Evolutionary conservation across 306 rosid species (phyloP).

Genomic region (Prinsepia uniflora): DNA sequence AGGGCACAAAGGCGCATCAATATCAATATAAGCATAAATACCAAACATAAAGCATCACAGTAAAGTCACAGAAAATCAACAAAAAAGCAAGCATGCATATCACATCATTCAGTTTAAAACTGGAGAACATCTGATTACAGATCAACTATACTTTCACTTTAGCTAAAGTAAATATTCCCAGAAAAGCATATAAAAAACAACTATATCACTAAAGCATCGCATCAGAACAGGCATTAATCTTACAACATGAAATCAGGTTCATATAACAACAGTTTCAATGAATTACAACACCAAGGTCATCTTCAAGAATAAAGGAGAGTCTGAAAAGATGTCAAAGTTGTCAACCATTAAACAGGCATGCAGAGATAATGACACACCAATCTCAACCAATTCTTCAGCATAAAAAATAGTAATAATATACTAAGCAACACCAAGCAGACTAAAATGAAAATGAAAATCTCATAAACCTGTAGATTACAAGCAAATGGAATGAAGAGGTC

Average conservation of each 20-base stretch:
- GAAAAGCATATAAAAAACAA: not conserved
- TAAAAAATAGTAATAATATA: not conserved
- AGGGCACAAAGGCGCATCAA: conserved; percentile 12
- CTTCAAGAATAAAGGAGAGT: not conserved
- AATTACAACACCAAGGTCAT: not conserved
- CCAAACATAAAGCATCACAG: not conserved
- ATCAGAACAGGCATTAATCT: conserved; percentile 10
- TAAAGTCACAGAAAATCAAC: not conserved
- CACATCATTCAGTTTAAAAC: not conserved
- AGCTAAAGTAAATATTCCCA: conserved; percentile 13
- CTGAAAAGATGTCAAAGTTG: not conserved
- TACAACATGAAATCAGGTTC: conserved; percentile 2
- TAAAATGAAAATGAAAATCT: not conserved
- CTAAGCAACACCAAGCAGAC: not conserved
- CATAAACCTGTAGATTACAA: not conserved
- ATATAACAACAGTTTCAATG: not conserved
- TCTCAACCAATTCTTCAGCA: not conserved
- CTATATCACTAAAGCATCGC: conserved; percentile 25
- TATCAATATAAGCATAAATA: conserved; percentile 1
- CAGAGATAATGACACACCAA: not conserved
- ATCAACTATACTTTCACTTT: not conserved
- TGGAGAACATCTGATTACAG: not conserved
- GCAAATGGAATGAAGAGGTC: not conserved
- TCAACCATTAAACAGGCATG: not conserved
- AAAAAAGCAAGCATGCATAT: not conserved